Percentiles rank a stretch among this genome's conserved stretches.
phyloP scores from a whole-genome alignment of 495 filamentous ascomycete species.

The Chaetomidium leptoderma region DNA sequence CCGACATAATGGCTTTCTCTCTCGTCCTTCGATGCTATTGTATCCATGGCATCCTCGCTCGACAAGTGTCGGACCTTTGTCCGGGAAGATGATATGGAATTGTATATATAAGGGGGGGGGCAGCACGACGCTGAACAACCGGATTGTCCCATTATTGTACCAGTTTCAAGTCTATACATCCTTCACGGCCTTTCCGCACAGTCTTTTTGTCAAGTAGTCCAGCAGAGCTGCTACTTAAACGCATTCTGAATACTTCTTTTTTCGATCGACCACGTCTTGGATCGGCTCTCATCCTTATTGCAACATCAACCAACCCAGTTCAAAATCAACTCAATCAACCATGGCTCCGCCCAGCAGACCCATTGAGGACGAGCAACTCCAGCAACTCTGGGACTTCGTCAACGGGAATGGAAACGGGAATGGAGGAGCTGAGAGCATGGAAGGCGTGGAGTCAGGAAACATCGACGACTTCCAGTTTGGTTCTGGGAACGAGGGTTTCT shows the following conservation, averaged over 20 bases:
- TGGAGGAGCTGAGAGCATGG: too few relatives aligned
- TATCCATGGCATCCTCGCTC: neutral
- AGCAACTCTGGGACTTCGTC: too few relatives aligned
- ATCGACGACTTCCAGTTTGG: too few relatives aligned
- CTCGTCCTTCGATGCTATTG: neutral
- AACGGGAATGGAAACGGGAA: too few relatives aligned
- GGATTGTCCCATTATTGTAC: neutral
- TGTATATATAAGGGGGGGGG: slow-evolving; percentile 10
- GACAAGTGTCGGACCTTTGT: slow-evolving; percentile 11
- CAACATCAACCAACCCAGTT: neutral
- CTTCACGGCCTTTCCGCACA: neutral
- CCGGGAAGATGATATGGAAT: neutral
- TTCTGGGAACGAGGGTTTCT: too few relatives aligned
- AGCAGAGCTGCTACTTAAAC: slow-evolving; percentile 12
- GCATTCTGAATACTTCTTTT: neutral
- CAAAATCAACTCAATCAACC: neutral
- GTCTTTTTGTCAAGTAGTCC: neutral
- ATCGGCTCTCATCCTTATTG: neutral
- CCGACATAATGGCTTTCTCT: slow-evolving; percentile 13
- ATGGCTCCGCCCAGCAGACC: too few relatives aligned
- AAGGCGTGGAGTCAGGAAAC: too few relatives aligned
- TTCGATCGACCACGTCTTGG: neutral
- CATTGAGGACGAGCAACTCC: too few relatives aligned
- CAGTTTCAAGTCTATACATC: neutral
- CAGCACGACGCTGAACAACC: neutral